Evolutionary conservation across 2,329 filamentous ascomycete species (phyloP).

Genomic region (Lecanicillium sp.): DNA sequence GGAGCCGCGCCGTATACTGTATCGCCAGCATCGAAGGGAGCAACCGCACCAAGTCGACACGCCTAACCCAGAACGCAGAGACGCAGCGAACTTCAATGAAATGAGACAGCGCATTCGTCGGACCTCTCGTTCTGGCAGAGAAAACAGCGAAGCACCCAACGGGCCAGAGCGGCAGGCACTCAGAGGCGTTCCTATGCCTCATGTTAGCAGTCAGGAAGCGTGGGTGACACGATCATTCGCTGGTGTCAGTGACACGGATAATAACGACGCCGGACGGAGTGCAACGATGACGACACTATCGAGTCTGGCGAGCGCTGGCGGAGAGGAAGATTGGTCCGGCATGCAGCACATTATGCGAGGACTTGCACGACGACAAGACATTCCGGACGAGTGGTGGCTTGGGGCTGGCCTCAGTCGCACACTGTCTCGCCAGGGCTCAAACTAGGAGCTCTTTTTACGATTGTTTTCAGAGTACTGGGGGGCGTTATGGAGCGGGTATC

Average conservation of each 20-base stretch:
- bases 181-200: not conserved
- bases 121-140: not conserved
- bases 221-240: constrained; percentile 24
- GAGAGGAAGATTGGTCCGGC: constrained; percentile 43
- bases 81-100: not conserved
- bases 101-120: not conserved
- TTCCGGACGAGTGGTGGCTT: constrained; percentile 80
- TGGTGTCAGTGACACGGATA: constrained; percentile 24
- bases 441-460: no score
- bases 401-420: constrained; percentile 60
- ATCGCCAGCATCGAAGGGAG: constrained; percentile 15
- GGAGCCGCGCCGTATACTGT: constrained; percentile 18
- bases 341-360: constrained; percentile 69
- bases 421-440: constrained; percentile 29
- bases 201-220: constrained; percentile 11
- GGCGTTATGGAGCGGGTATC: no score
- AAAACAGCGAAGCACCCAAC: not conserved
- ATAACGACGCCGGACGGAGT: constrained; percentile 15
- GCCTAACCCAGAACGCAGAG: not conserved
- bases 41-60: no score
- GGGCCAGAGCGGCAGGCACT: constrained; percentile 6
- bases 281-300: constrained; percentile 20
- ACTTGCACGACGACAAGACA: constrained; percentile 64
- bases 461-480: no score
- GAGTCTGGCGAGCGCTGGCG: constrained; percentile 16